Base-by-base conservation (phyloP, 108 stramenopile genomes). In the Stephanodiscus triporus region DNA sequence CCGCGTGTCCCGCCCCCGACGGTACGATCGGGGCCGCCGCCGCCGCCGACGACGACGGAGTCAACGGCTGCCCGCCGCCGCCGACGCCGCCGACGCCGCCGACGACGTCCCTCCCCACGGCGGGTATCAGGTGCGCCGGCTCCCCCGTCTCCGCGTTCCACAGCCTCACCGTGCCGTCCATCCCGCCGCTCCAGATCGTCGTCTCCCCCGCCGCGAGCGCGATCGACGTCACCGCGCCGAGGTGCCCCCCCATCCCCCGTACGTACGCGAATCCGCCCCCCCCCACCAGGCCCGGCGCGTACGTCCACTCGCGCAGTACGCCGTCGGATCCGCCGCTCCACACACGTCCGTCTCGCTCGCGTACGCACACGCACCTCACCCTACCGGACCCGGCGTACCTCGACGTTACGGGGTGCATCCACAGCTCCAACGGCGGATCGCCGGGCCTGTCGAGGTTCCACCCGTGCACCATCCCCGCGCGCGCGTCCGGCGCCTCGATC, bases 381-480 rank as follows among this genome's bases (percentile, higher is more conserved):
- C 68, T 40, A 2, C 77, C 77, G 14, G 85, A 85, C 56, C 91
- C 88, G 1, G 94, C 90, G 66, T 90, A 95, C 59, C 88, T 90
- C 1, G 89, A 67, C 9, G 77, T 51, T 36, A 70, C 63, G 4
- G 88, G 81, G 57, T 50, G 54, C 84, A 95, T 87, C 62, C 88
- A 89, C 26, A 92, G 83, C 56, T 95, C 94, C 79, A 95, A 47
- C 5, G 93, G 93, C 9, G 94, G 91, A 40, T 89, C 86, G 36
- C 59, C 56, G 7, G 94, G 82, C 42, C 77, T 73, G 66, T 72
- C 72, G 37, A 95, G 70, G 54, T 95, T 92, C 94, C 94, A 95
- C 9, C 84, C 88, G 66, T 91, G 89, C 45, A 90, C 76, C 91
- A 95, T 92, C 4, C 94, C 94, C 9, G 88, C 91, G 10, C 78